A percentile compares a stretch with the other conserved stretches of the same genome.
Conservation (phyloP, 2,329 filamentous ascomycete species). For the Fusarium concolor region DNA sequence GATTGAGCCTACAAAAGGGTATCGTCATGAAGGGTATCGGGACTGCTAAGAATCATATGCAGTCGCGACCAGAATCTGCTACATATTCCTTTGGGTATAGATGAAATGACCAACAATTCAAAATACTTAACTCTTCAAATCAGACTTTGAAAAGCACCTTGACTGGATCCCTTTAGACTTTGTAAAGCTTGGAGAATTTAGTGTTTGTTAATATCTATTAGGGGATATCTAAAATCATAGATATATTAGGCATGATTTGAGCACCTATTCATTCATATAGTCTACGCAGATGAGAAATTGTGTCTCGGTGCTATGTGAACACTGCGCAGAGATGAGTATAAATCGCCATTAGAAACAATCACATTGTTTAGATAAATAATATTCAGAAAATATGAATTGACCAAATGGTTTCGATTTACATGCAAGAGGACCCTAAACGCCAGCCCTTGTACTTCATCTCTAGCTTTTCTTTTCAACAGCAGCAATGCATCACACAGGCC, state of each 20-base stretch:
- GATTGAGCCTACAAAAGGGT: slow-evolving; percentile 13
- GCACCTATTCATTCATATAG: too few relatives aligned
- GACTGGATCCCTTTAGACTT: too few relatives aligned
- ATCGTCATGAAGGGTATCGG: slow-evolving; percentile 24
- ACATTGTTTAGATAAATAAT: background rate
- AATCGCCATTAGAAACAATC: background rate
- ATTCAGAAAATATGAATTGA: slow-evolving; percentile 35
- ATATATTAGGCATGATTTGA: too few relatives aligned
- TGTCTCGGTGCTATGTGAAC: background rate
- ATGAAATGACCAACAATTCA: slow-evolving; percentile 51
- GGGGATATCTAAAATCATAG: too few relatives aligned
- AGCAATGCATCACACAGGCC: slow-evolving; percentile 26
- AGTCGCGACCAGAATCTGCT: slow-evolving; percentile 49
- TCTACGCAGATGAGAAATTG: too few relatives aligned
- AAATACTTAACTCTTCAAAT: slow-evolving; percentile 5
- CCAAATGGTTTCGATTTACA: slow-evolving; percentile 41
- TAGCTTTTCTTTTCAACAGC: slow-evolving; percentile 40
- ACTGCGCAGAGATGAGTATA: background rate
- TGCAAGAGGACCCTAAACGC: slow-evolving; percentile 43
- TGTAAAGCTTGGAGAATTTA: too few relatives aligned
- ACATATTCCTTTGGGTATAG: slow-evolving; percentile 53
- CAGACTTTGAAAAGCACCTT: background rate
- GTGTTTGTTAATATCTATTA: too few relatives aligned
- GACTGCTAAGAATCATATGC: slow-evolving; percentile 30
- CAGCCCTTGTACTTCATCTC: slow-evolving; percentile 42